Percentiles rank a stretch among this genome's conserved stretches.
phyloP scores from a whole-genome alignment of 768 basidiomycete species.

The Boletus patriciae region DNA sequence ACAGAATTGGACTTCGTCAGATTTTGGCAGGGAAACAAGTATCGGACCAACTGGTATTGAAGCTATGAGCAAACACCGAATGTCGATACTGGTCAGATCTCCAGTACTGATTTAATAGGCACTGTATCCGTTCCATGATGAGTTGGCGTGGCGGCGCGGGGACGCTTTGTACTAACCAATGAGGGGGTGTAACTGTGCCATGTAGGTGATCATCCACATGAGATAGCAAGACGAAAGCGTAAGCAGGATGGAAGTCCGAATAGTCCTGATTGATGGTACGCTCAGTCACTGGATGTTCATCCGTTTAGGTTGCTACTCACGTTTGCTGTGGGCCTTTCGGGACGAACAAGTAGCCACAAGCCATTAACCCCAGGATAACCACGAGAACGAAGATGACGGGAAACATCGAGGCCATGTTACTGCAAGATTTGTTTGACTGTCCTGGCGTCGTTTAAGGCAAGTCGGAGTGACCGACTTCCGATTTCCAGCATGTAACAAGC shows the following conservation, averaged over 20 bases:
- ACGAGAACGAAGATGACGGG: conserved; percentile 69
- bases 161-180: conserved; percentile 57
- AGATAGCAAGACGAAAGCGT: conserved; percentile 84
- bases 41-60: conserved; percentile 26
- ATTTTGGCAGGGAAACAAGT: not conserved
- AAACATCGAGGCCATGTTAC: conserved; percentile 66
- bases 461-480: not conserved
- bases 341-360: conserved; percentile 60
- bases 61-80: not conserved
- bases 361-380: conserved; percentile 63
- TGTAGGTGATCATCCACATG: conserved; percentile 97
- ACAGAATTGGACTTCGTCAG: conserved; percentile 12
- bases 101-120: conserved; percentile 16
- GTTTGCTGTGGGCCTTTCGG: conserved; percentile 91
- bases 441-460: not conserved
- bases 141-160: not conserved
- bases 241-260: conserved; percentile 79
- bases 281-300: not conserved
- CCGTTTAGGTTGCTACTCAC: conserved; percentile 46
- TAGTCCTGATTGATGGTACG: conserved; percentile 51
- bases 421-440: conserved; percentile 1
- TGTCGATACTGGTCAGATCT: conserved; percentile 15
- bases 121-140: conserved; percentile 8
- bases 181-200: conserved; percentile 90
- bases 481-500: conserved; percentile 8